These are phyloP conservation scores for Leptosphaerulina australis DNA, from an alignment of 2,329 filamentous ascomycete genomes.

Conservation along the genomic window DNA sequence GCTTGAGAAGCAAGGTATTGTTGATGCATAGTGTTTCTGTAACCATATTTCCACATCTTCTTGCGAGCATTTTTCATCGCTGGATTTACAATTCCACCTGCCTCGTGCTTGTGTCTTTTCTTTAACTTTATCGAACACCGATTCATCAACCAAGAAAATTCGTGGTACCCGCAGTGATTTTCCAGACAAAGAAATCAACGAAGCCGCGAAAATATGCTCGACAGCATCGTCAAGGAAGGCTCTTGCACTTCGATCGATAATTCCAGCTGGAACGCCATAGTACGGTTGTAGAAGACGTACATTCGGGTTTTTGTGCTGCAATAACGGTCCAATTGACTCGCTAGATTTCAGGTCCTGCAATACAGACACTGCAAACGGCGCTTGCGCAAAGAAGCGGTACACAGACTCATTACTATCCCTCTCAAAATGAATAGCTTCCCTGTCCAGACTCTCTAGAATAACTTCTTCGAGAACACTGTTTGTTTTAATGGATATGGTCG, in stretches of 20 bases:
- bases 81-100: neutral
- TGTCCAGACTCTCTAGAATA: conserved; percentile 1
- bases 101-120: neutral
- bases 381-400: neutral
- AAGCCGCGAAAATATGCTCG: neutral
- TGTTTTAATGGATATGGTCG: neutral
- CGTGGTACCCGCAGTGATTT: neutral
- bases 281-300: neutral
- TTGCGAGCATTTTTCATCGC: too few species aligned
- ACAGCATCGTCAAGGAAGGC: neutral
- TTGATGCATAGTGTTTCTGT: neutral
- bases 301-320: neutral
- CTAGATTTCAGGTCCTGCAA: neutral
- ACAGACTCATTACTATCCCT: neutral
- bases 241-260: neutral
- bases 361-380: neutral
- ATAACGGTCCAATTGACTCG: neutral
- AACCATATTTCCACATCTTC: neutral
- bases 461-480: too few species aligned
- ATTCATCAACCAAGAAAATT: neutral
- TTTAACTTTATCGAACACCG: neutral
- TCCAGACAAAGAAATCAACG: neutral
- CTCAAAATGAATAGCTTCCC: conserved; percentile 5
- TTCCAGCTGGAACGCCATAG: neutral
- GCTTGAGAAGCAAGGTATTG: too few species aligned